Evolutionary conservation across 805 yeast species (phyloP), one percentile per base, ranked within the genome.

Genomic region (Yarrowia bubula): DNA sequence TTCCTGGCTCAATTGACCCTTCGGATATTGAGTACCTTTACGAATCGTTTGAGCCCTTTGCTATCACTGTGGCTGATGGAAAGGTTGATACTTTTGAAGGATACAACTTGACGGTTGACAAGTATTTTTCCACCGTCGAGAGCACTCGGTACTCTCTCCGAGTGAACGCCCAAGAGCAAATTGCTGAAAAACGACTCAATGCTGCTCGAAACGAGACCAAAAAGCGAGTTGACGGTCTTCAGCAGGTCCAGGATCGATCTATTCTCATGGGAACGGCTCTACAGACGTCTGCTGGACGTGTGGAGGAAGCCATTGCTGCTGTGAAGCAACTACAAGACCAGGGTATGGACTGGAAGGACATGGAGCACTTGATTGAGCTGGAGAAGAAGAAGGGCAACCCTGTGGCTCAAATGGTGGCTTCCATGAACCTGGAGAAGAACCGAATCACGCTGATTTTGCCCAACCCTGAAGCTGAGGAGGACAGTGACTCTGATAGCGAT

Each of bases 291-390:
- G 88, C 93, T 4, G 85, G 85, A 32, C 69, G 84, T 31, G 91
- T 92, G 5, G 95, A 88, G 58, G 83, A 84, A 15, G 91, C 95
- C 55, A 87, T 84, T 66, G 75, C 73, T 8, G 86, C 89, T 2
- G 89, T 93, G 4, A 88, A 86, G 66, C 77, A 79, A 0, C 76
- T 91, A 64, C 68, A 92, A 4, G 86, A 87, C 65, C 95, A 90
- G 72, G 92, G 90, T 68, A 90, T 91, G 90, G 98, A 93, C 73
- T 93, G 99, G 99, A 83, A 84, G 47, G 88, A 90, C 67, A 92
- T 92, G 68, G 97, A 89, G 72, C 85, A 86, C 68, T 76, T 88
- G 66, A 86, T 93, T 61, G 77, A 81, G 55, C 80, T 85, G 60
- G 96, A 93, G 71, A 86, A 90, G 70, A 75, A 78, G 1, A 83